Base-by-base conservation (phyloP, 1,284 basidiomycete species). In the Ustilago bromivora region DNA sequence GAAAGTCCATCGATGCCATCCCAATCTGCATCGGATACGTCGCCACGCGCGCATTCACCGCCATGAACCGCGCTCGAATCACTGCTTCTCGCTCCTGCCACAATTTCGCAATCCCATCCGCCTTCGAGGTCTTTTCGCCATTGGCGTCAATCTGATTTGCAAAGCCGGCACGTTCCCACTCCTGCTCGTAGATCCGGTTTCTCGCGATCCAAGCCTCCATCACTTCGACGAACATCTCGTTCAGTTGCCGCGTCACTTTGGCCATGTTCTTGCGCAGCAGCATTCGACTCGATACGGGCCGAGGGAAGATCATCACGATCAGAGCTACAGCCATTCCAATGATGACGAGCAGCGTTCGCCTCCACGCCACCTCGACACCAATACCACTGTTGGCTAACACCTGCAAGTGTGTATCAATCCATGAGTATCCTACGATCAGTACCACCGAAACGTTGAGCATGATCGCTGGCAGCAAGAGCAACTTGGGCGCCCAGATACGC, bases 401-500 rank as follows among this genome's bases (percentile, higher is more conserved):
- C 7, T 74, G 69, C 17, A 80, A 68, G 32, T 71, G 68, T 10
- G 74, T 65, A 55, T 83, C 80, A 57, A 80, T 80, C 72, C 78
- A 81, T 1, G 65, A 61, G 68, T 84, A 75, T 53, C 84, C 72
- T 49, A 84, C 70, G 55, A 85, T 67, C 8, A 84, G 60, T 31
- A 89, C 89, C 13, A 89, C 86, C 0, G 93, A 94, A 1, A 94
- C 90, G 67, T 91, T 91, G 71, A 91, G 90, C 63, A 96, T 91
- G 60, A 94, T 88, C 32, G 76, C 85, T 62, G 91, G 91, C 35
- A 89, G 91, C 88, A 94, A 90, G 0, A 91, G 90, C 4, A 91
- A 89, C 12, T 90, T 91, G 0, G 93, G 92, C 88, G 90, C 92
- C 85, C 94, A 92, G 17, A 94, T 83, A n/a, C 92, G 89, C 34